phyloP scores from a whole-genome alignment of 805 yeast species.

The Lachancea nothofagi region DNA sequence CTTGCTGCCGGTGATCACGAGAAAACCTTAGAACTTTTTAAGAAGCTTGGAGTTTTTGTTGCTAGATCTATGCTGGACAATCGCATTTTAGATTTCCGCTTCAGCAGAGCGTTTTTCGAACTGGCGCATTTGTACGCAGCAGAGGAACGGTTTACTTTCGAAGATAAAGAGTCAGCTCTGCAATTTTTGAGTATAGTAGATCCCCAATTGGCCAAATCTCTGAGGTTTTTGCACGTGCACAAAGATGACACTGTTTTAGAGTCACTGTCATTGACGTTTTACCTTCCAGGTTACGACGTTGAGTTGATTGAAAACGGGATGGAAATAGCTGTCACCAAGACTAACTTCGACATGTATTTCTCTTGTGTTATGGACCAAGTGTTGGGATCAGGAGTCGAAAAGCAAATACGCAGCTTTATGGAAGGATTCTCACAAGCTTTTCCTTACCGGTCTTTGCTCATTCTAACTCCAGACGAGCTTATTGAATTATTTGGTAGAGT shows the following conservation, averaged over 20 bases:
- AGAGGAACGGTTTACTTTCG: slow-evolving; percentile 3
- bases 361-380: slow-evolving; percentile 51
- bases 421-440: slow-evolving; percentile 80
- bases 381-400: slow-evolving; percentile 55
- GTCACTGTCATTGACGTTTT: slow-evolving; percentile 57
- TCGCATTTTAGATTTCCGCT: slow-evolving; percentile 77
- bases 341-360: slow-evolving; percentile 56
- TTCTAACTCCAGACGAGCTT: slow-evolving; percentile 73
- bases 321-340: slow-evolving; percentile 41
- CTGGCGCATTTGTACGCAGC: slow-evolving; percentile 38
- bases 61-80: slow-evolving; percentile 85
- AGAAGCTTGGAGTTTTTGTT: slow-evolving; percentile 70
- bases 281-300: slow-evolving; percentile 68
- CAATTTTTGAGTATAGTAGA: slow-evolving; percentile 49
- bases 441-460: slow-evolving; percentile 64
- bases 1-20: slow-evolving; percentile 31
- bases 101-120: slow-evolving; percentile 66
- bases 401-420: slow-evolving; percentile 63
- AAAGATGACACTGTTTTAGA: slow-evolving; percentile 29
- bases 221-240: slow-evolving; percentile 45
- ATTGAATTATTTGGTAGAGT: slow-evolving; percentile 66
- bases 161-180: slow-evolving; percentile 22
- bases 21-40: slow-evolving; percentile 49
- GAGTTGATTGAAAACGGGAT: slow-evolving; percentile 57
- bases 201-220: slow-evolving; percentile 49